phyloP scores from a whole-genome alignment of 768 basidiomycete genomes.

The Leccinum fibrillosum region DNA sequence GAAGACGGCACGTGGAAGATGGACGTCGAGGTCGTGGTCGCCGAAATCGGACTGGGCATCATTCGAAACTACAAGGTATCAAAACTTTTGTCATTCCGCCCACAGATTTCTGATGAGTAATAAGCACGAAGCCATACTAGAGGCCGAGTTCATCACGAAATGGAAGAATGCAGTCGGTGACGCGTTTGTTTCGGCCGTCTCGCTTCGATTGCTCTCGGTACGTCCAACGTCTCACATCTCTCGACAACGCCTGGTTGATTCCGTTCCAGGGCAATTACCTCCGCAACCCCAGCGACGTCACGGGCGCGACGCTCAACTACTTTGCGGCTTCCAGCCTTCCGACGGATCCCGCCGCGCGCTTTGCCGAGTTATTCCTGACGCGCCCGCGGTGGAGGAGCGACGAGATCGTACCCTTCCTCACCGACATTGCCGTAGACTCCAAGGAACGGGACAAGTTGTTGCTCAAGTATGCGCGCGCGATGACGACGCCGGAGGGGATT shows the following conservation, averaged over 20 bases:
- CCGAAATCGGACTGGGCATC: conserved; percentile 75
- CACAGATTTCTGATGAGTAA: background rate
- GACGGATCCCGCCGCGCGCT: conserved; percentile 73
- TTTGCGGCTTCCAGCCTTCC: conserved; percentile 77
- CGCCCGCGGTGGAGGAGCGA: conserved; percentile 72
- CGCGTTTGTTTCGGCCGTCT: conserved; percentile 61
- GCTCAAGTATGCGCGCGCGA: conserved; percentile 79
- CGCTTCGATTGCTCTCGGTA: conserved; percentile 69
- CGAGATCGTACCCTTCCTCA: conserved; percentile 79
- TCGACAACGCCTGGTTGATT: background rate
- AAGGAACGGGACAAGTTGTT: conserved; percentile 89
- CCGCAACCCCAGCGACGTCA: conserved; percentile 34
- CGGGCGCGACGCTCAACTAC: conserved; percentile 51
- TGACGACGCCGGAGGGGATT: conserved; percentile 61
- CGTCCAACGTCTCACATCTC: background rate
- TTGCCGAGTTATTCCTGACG: conserved; percentile 84
- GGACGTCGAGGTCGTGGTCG: conserved; percentile 58
- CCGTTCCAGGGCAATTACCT: conserved; percentile 65
- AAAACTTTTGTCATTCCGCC: background rate
- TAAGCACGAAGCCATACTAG: conserved; percentile 58
- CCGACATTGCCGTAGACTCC: conserved; percentile 74
- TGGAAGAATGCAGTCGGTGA: conserved; percentile 83
- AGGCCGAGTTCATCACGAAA: conserved; percentile 52
- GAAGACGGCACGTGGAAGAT: conserved; percentile 59
- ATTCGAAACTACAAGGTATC: conserved; percentile 58